Base-by-base conservation (phyloP, 371 early-diverging fungal species). In the Massospora cicadina region DNA sequence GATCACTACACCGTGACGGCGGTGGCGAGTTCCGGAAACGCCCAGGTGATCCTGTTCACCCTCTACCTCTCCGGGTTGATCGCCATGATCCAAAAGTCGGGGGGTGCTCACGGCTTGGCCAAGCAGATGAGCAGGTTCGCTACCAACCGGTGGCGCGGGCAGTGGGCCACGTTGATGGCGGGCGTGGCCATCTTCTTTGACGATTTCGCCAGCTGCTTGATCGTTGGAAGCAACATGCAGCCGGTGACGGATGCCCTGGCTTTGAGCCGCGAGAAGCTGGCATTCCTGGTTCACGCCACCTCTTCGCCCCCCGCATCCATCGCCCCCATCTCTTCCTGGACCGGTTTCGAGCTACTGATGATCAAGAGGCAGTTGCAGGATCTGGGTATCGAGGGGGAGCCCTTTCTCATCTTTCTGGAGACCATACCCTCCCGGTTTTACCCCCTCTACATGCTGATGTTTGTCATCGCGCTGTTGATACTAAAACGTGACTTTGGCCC, bases 211-310 rank as follows among this genome's bases (percentile, higher is more conserved):
- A 33, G 33, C 28, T 65, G 65, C 30, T 25, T 65, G 12, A 65
- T 59, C 33, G 65, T 65, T 2, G 65, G 65, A 53, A 26, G 58
- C 2, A 65, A 65, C 43, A 65, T 65, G 65, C 32, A 58, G 21
- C 65, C 58, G 21, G 65, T 65, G 32, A 58, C 65, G 2, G 65
- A 65, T 65, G 23, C 59, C 28, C 29, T 65, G 2, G 28, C 17
- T 25, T 17, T 65, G n/a, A 33, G 43, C 43, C 30, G 65, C 1
- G 65, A 65, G 43, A 65, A 65, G 59, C 33, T 65, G 27, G 65
- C 65, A 21, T 65, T 65, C 58, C 28, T 65, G 3, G 65, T 65
- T n/a, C 65, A 65, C 60, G 65, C 65, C 21, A 65, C 65, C 30
- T 65, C 65, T 29, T 65, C 65, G 2, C 65, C 65, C 5, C 65